Conservation (phyloP, 192 early-diverging fungal species). For the Pecoramyces ruminantium region DNA sequence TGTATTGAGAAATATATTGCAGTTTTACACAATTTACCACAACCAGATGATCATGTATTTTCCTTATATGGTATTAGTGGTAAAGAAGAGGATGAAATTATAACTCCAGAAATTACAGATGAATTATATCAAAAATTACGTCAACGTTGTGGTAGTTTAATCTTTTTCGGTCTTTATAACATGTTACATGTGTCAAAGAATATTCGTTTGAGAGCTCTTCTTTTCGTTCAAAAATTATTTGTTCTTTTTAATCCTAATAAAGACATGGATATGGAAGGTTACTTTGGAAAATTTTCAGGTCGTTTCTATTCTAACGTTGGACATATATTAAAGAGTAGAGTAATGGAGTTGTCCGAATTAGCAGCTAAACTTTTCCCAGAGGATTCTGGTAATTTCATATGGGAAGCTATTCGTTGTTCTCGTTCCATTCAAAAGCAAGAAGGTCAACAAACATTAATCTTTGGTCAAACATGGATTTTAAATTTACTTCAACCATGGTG, state of each 20-base stretch:
- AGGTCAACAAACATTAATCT: conserved; percentile 8
- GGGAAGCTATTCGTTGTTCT: conserved; percentile 28
- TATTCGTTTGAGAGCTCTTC: conserved; percentile 19
- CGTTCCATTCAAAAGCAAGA: conserved; percentile 5
- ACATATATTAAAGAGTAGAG: conserved; percentile 1
- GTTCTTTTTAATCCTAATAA: not conserved
- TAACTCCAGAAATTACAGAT: conserved; percentile 13
- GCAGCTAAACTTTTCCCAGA: conserved; percentile 15
- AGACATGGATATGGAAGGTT: conserved; percentile 8
- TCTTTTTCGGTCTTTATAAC: conserved; percentile 26
- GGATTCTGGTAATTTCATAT: conserved; percentile 21
- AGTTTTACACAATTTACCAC: conserved; percentile 4
- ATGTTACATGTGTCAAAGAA: conserved; percentile 13
- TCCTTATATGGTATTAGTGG: conserved; percentile 2
- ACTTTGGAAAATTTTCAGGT: conserved; percentile 9
- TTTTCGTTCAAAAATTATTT: conserved; percentile 13
- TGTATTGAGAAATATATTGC: conserved; percentile 14
- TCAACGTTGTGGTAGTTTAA: conserved; percentile 19
- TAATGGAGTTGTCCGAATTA: conserved; percentile 11
- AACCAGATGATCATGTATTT: not conserved
- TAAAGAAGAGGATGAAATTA: conserved; percentile 8
- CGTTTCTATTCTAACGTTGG: conserved; percentile 12
- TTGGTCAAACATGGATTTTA: conserved; percentile 16
- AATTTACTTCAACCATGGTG: conserved; percentile 24
- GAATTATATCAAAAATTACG: conserved; percentile 11